phyloP scores from a whole-genome alignment of 306 rosid species.

The Lathyrus aphaca region DNA sequence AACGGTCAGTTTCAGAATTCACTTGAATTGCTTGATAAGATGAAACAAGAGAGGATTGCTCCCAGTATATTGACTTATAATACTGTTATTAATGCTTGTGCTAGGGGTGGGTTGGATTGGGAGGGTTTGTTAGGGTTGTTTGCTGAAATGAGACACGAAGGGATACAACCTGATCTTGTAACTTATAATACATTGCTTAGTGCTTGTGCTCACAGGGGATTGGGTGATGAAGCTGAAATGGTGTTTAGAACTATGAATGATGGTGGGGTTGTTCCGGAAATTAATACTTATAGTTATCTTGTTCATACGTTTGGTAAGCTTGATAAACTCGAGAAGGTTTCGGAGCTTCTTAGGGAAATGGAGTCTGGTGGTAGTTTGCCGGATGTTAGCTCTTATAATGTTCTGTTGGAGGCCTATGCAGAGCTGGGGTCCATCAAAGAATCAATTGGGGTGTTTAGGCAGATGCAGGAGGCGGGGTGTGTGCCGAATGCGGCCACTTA shows the following conservation, averaged over 20 bases:
- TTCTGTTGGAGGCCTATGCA: constrained; percentile 77
- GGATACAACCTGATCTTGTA: constrained; percentile 81
- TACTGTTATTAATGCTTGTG: constrained; percentile 90
- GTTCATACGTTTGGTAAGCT: constrained; percentile 84
- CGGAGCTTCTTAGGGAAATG: constrained; percentile 86
- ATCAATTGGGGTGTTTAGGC: constrained; percentile 79
- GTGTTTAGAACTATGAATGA: constrained; percentile 93
- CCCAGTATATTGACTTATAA: constrained; percentile 85
- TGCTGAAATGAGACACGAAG: constrained; percentile 98
- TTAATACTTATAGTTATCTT: constrained; percentile 68
- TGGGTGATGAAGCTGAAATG: constrained; percentile 93
- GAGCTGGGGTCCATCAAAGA: constrained; percentile 70
- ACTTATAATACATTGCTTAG: constrained; percentile 90
- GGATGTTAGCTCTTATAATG: constrained; percentile 85
- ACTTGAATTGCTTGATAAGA: constrained; percentile 66
- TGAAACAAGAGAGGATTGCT: constrained; percentile 79
- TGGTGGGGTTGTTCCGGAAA: constrained; percentile 87
- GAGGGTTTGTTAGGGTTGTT: constrained; percentile 88
- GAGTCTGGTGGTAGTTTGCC: constrained; percentile 86
- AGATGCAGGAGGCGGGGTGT: constrained; percentile 96
- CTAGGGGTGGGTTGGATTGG: constrained; percentile 96
- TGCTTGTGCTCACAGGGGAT: constrained; percentile 82
- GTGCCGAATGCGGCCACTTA: constrained; percentile 75
- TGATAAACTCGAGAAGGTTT: constrained; percentile 72
- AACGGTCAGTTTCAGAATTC: constrained; percentile 75